Conservation (phyloP, 1,139 yeast genomes). For the Pichia sp. region DNA sequence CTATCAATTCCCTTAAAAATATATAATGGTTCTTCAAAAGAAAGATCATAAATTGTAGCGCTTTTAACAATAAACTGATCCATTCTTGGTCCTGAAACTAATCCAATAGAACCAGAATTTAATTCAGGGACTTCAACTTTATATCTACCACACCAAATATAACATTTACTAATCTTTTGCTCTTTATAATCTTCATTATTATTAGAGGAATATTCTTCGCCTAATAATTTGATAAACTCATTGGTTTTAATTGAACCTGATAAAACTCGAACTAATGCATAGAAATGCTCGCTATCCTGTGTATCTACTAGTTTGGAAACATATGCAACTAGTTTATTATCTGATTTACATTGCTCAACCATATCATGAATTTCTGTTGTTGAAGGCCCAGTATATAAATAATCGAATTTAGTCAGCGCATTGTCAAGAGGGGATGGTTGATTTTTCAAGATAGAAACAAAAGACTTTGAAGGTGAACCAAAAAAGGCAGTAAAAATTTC, state of each 20-base stretch:
- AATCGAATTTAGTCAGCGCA: conserved; percentile 25
- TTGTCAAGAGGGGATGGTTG: conserved; percentile 39
- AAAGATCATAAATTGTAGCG: conserved; percentile 44
- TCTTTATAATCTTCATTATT: conserved; percentile 45
- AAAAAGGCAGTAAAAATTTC: conserved; percentile 53
- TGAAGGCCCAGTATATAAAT: conserved; percentile 17
- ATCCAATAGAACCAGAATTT: conserved; percentile 58
- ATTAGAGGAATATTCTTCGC: conserved; percentile 47
- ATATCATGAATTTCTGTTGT: conserved; percentile 17
- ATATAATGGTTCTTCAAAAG: conserved; percentile 21
- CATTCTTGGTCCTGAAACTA: conserved; percentile 53
- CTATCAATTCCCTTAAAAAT: conserved; percentile 40
- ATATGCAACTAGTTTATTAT: conserved; percentile 48
- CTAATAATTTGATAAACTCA: conserved; percentile 47
- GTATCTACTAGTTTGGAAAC: conserved; percentile 57
- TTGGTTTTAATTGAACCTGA: conserved; percentile 53
- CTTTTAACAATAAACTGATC: conserved; percentile 50
- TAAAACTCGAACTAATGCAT: conserved; percentile 54
- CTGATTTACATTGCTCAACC: conserved; percentile 30
- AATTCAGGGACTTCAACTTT: conserved; percentile 49
- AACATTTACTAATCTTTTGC: conserved; percentile 39
- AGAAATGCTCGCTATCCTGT: conserved; percentile 40
- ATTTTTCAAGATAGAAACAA: conserved; percentile 45
- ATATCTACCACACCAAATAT: conserved; percentile 68
- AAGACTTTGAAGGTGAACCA: conserved; percentile 40